Evolutionary conservation across 2,329 filamentous ascomycete genomes (phyloP).

Genomic region (Cladophialophora chaetospira): DNA sequence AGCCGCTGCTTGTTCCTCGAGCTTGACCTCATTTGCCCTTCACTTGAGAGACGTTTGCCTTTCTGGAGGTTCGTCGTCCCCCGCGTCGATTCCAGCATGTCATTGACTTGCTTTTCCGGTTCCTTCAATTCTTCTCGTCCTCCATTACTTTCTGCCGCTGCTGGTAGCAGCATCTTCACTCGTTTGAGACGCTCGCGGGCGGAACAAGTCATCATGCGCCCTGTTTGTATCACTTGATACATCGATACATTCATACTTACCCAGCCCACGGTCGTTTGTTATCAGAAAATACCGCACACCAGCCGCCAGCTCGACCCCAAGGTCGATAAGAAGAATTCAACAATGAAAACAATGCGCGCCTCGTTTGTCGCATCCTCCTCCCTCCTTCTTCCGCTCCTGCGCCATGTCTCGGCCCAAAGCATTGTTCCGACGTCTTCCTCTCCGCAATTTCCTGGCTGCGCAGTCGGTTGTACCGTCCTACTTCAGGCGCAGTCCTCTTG

Average conservation of each 20-base stretch:
- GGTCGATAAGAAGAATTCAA: slow-evolving; percentile 17
- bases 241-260: background rate
- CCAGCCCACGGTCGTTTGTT: slow-evolving; percentile 14
- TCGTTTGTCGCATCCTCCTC: slow-evolving; percentile 29
- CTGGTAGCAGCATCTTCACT: slow-evolving; percentile 11
- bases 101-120: slow-evolving; percentile 2
- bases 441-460: slow-evolving; percentile 63
- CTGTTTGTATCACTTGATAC: slow-evolving; percentile 9
- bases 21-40: slow-evolving; percentile 1
- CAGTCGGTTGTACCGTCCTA: slow-evolving; percentile 59
- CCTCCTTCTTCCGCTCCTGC: slow-evolving; percentile 32
- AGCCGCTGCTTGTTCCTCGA: slow-evolving; percentile 8
- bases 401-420: slow-evolving; percentile 32
- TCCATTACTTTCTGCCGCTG: slow-evolving; percentile 1
- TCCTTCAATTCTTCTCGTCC: background rate
- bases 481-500: slow-evolving; percentile 73
- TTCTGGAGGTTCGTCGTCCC: slow-evolving; percentile 3
- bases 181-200: slow-evolving; percentile 12
- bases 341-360: slow-evolving; percentile 6
- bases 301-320: too few relatives aligned
- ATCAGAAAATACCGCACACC: too few relatives aligned
- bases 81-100: slow-evolving; percentile 4
- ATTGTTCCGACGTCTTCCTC: slow-evolving; percentile 43
- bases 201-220: slow-evolving; percentile 9
- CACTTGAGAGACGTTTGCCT: background rate